Conservation (phyloP, 1,284 basidiomycete species). For the Bjerkandera adusta region DNA sequence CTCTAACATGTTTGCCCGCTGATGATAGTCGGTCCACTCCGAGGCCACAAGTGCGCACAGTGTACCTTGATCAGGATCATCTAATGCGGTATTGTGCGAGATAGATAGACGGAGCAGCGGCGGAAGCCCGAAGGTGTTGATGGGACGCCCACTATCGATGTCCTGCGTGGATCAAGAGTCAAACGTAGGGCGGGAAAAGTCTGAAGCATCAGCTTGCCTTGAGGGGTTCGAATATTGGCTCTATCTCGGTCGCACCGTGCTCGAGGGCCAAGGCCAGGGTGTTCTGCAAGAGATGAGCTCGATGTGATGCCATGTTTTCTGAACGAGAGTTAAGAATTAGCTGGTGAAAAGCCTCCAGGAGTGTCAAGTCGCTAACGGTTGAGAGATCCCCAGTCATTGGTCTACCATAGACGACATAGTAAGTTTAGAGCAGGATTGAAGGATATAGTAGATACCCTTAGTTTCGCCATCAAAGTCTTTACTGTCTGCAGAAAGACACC, state of each 20-base stretch:
- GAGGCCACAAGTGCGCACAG: neutral
- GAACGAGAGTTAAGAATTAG: neutral
- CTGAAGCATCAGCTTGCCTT: slow-evolving; percentile 37
- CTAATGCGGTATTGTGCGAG: neutral
- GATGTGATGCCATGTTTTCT: slow-evolving; percentile 61
- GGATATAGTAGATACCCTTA: slow-evolving; percentile 46
- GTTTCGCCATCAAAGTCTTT: slow-evolving; percentile 65
- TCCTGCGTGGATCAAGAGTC: neutral
- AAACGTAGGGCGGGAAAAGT: neutral
- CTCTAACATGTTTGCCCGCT: slow-evolving; percentile 29
- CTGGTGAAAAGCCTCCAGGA: neutral
- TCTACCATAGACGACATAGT: slow-evolving; percentile 32
- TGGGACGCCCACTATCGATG: neutral
- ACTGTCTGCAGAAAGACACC: slow-evolving; percentile 54
- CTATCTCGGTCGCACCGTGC: slow-evolving; percentile 44
- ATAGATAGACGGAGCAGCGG: neutral
- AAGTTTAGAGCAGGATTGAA: neutral
- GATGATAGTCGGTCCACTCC: neutral
- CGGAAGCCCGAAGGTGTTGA: neutral
- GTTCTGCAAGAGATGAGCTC: slow-evolving; percentile 41
- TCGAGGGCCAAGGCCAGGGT: slow-evolving; percentile 44
- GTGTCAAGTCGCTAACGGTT: slow-evolving; percentile 45
- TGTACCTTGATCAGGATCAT: neutral
- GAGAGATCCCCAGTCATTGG: slow-evolving; percentile 61
- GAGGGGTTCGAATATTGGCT: slow-evolving; percentile 44